phyloP scores from a whole-genome alignment of 768 basidiomycete genomes.

The Pleurotus ostreatus region DNA sequence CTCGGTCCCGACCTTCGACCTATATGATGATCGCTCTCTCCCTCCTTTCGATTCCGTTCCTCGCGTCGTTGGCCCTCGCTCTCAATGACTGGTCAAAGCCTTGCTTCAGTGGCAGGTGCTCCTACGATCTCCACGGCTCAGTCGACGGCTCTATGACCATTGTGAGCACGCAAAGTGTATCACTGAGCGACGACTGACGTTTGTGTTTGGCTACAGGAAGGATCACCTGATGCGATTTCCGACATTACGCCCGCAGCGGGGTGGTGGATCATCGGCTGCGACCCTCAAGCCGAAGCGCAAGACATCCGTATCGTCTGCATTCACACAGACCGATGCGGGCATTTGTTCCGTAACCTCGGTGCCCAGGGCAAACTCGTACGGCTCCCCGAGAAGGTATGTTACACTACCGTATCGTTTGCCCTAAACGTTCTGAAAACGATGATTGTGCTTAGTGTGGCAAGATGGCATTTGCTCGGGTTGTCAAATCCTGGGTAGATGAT shows the following conservation, averaged over 20 bases:
- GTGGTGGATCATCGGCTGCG: constrained; percentile 8
- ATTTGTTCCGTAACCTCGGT: constrained; percentile 32
- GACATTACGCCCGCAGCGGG: constrained; percentile 4
- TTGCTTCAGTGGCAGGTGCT: constrained; percentile 2
- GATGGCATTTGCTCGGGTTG: constrained; percentile 37
- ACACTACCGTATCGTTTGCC: constrained; percentile 21
- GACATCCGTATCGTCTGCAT: constrained; percentile 3
- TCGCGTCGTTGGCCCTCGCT: background rate
- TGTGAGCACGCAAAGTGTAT: background rate
- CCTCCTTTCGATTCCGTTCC: background rate
- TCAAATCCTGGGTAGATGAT: constrained; percentile 33
- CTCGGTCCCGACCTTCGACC: background rate
- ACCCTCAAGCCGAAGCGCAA: constrained; percentile 2
- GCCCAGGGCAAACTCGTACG: constrained; percentile 48
- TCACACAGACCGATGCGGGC: constrained; percentile 25
- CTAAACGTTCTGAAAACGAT: constrained; percentile 7
- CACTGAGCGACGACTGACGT: background rate
- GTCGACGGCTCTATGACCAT: background rate
- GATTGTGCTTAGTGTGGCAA: constrained; percentile 29
- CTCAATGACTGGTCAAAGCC: constrained; percentile 6
- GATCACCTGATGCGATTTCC: constrained; percentile 3
- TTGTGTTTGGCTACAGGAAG: background rate
- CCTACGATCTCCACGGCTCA: constrained; percentile 2
- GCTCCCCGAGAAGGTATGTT: constrained; percentile 45
- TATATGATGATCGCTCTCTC: background rate